Evolutionary conservation across 768 basidiomycete genomes (phyloP).

Genomic region (Leccinum pellstonianum): DNA sequence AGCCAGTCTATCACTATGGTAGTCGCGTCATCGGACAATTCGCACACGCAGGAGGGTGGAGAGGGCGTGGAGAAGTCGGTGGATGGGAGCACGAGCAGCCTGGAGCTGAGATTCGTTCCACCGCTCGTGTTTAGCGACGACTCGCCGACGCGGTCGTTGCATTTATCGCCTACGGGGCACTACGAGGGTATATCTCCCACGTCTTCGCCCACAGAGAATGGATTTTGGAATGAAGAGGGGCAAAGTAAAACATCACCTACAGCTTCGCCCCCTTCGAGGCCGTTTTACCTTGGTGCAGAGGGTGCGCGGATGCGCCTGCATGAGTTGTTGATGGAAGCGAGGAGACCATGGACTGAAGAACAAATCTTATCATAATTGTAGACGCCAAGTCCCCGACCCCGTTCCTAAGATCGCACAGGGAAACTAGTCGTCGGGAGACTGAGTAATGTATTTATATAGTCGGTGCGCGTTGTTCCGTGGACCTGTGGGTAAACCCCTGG

Average conservation of each 20-base stretch:
- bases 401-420: too few relatives aligned
- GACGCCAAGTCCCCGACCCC: too few relatives aligned
- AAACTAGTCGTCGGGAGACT: too few relatives aligned
- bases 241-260: not conserved
- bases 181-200: slow-evolving; percentile 11
- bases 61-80: not conserved
- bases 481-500: too few relatives aligned
- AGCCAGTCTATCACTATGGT: not conserved
- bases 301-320: slow-evolving; percentile 14
- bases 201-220: not conserved
- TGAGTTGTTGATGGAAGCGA: slow-evolving; percentile 20
- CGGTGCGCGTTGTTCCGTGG: too few relatives aligned
- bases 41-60: not conserved
- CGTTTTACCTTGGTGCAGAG: slow-evolving; percentile 8
- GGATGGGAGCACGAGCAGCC: slow-evolving; percentile 17
- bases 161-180: slow-evolving; percentile 19
- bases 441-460: too few relatives aligned
- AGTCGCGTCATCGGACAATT: not conserved
- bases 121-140: slow-evolving; percentile 7
- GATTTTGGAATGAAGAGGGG: not conserved
- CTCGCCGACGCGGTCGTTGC: not conserved
- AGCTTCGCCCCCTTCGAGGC: not conserved
- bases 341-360: not conserved
- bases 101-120: slow-evolving; percentile 17
- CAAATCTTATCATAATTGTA: too few relatives aligned